phyloP scores from a whole-genome alignment of 352 stramenopile species.

The Hyaloperonospora brassicae region DNA sequence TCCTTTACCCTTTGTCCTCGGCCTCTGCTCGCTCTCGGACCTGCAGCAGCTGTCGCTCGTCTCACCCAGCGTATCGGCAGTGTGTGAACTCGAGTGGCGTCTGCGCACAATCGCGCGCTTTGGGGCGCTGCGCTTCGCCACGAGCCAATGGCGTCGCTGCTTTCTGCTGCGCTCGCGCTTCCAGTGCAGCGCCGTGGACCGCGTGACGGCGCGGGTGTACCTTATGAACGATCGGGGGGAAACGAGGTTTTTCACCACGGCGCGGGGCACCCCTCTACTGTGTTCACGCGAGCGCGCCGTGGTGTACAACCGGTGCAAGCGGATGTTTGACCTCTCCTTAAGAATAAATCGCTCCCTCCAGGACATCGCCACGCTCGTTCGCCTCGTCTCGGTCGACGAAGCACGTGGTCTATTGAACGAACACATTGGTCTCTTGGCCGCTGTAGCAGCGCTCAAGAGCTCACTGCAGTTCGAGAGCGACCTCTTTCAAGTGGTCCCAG shows the following conservation, averaged over 20 bases:
- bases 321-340: constrained; percentile 83
- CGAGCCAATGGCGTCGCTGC: constrained; percentile 49
- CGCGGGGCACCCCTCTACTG: constrained; percentile 52
- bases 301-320: constrained; percentile 77
- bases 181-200: constrained; percentile 44
- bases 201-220: constrained; percentile 65
- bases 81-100: constrained; percentile 61
- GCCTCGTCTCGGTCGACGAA: constrained; percentile 74
- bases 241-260: constrained; percentile 56
- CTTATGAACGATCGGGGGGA: constrained; percentile 76
- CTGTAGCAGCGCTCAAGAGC: constrained; percentile 57
- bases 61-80: constrained; percentile 29
- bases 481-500: constrained; percentile 75
- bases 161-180: constrained; percentile 64
- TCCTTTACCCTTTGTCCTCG: constrained; percentile 45
- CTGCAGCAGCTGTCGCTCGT: constrained; percentile 42
- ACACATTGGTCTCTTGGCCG: constrained; percentile 79
- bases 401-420: constrained; percentile 70
- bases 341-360: constrained; percentile 84
- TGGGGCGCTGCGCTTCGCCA: constrained; percentile 43
- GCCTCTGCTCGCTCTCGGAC: constrained; percentile 37
- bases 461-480: constrained; percentile 84
- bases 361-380: constrained; percentile 78
- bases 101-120: constrained; percentile 45
- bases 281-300: constrained; percentile 67